These are phyloP conservation scores for Aspergillus sclerotioniger DNA, from an alignment of 495 filamentous ascomycete species.

Conservation along the genomic window DNA sequence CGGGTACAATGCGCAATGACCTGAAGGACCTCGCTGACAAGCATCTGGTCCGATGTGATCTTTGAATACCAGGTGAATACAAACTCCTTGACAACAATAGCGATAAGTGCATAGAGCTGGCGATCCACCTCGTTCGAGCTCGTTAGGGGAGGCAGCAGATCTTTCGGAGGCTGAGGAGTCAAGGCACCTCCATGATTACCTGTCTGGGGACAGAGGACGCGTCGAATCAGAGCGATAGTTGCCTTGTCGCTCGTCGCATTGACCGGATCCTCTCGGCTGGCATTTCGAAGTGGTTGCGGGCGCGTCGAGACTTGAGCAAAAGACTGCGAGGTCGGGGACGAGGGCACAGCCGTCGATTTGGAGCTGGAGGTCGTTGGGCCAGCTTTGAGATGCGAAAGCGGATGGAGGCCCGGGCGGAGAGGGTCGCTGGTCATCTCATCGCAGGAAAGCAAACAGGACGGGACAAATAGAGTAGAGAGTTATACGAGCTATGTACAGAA, in stretches of 20 bases:
- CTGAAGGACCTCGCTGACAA: constrained; percentile 82
- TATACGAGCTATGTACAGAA: background rate
- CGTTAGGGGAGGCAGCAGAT: constrained; percentile 85
- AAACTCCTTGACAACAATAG: constrained; percentile 83
- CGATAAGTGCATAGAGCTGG: constrained; percentile 87
- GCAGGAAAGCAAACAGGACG: constrained; percentile 12
- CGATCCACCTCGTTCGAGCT: constrained; percentile 89
- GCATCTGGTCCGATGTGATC: constrained; percentile 83
- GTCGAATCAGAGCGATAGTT: constrained; percentile 60
- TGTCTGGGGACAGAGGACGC: constrained; percentile 60
- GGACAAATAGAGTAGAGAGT: constrained; percentile 7
- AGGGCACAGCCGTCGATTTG: constrained; percentile 33
- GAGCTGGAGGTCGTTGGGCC: constrained; percentile 50
- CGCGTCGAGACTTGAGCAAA: constrained; percentile 34
- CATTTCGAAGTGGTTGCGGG: constrained; percentile 26
- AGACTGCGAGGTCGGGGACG: constrained; percentile 28
- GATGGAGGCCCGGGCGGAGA: constrained; percentile 41
- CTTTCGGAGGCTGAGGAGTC: constrained; percentile 61
- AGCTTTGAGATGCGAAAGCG: constrained; percentile 50
- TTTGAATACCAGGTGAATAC: constrained; percentile 89
- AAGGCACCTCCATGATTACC: constrained; percentile 35
- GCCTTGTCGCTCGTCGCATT: constrained; percentile 54
- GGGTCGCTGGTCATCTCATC: constrained; percentile 46
- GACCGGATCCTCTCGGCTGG: constrained; percentile 27
- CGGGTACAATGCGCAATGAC: constrained; percentile 88